Conservation (phyloP, 73 alveolate species). For the Symbiodinium pilosum region DNA sequence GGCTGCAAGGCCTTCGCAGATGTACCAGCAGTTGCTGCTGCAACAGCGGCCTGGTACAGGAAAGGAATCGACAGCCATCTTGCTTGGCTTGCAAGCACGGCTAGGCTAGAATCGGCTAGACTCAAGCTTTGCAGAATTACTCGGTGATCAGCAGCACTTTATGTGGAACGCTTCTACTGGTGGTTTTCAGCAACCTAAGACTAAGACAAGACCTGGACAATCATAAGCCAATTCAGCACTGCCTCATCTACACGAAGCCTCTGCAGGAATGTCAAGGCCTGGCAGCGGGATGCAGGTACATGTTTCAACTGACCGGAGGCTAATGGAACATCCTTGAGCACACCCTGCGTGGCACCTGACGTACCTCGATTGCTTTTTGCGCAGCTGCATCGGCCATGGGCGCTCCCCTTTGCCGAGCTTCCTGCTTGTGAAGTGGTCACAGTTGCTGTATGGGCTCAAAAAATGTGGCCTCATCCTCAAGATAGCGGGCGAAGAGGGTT, state of each 20-base stretch:
- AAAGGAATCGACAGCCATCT: too few species aligned
- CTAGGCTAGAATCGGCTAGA: too few species aligned
- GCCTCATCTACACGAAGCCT: background rate
- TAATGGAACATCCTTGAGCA: too few species aligned
- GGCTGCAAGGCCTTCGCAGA: background rate
- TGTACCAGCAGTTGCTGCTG: background rate
- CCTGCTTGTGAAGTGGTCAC: background rate
- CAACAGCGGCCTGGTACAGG: slow-evolving; percentile 9
- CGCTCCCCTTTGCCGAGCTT: slow-evolving; percentile 11
- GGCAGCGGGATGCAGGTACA: background rate
- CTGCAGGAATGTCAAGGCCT: background rate
- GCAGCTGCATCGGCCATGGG: slow-evolving; percentile 21
- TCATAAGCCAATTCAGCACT: background rate
- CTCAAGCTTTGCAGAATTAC: too few species aligned
- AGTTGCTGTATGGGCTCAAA: too few species aligned
- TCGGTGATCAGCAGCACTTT: too few species aligned
- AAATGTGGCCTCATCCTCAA: background rate
- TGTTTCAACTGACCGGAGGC: too few species aligned
- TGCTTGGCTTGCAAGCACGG: background rate
- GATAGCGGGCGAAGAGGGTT: background rate
- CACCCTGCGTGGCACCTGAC: background rate
- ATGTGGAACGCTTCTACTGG: too few species aligned
- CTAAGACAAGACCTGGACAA: too few species aligned
- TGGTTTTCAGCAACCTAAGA: too few species aligned
- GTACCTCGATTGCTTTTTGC: slow-evolving; percentile 11